A percentile compares a stretch with the other conserved stretches of the same genome.
phyloP scores from a whole-genome alignment of 129 eudicot species.

The Tagetes patula region DNA sequence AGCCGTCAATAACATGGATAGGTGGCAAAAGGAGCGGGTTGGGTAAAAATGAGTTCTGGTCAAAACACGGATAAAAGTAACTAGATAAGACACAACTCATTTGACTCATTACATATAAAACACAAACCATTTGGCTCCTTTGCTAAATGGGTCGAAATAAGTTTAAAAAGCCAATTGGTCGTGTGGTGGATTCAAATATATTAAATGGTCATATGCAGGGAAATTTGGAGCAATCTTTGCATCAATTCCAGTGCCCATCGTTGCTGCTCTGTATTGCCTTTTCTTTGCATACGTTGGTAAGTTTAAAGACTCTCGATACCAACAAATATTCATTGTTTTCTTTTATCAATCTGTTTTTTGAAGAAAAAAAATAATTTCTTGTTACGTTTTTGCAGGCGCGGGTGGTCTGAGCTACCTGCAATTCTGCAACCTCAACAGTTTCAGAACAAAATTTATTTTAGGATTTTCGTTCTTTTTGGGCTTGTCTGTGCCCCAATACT shows the following conservation, averaged over 20 bases:
- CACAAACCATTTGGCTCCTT: neutral
- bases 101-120: neutral
- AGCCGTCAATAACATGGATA: neutral
- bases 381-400: constrained; percentile 42
- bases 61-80: neutral
- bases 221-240: constrained; percentile 58
- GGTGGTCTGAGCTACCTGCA: constrained; percentile 70
- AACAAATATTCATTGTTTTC: neutral
- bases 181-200: neutral
- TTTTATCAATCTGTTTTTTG: neutral
- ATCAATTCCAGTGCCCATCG: constrained; percentile 35
- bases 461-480: constrained; percentile 70
- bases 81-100: too few species aligned
- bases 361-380: neutral
- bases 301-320: constrained; percentile 15
- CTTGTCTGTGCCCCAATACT: constrained; percentile 36
- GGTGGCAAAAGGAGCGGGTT: neutral
- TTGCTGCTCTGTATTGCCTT: constrained; percentile 70
- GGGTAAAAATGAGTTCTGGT: neutral
- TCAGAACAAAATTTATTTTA: constrained; percentile 61
- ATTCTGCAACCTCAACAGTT: constrained; percentile 74
- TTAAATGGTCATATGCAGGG: constrained; percentile 38
- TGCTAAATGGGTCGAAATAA: neutral
- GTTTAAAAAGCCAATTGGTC: neutral
- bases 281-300: constrained; percentile 73